Conservation (phyloP, 305 asterid genomes). For the Solanum chacoense region DNA sequence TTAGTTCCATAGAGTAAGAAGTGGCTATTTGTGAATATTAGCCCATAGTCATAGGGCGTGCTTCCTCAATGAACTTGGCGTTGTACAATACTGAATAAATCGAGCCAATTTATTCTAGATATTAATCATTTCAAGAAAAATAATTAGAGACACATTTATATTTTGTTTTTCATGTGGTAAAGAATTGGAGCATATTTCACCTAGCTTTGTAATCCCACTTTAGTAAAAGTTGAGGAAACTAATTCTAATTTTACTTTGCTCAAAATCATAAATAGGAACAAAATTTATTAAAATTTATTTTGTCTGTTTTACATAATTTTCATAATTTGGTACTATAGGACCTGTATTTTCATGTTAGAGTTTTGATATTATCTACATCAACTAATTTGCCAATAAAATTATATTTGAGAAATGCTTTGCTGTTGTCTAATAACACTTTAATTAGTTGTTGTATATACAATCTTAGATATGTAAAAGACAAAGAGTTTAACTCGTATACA, state of each 20-base stretch:
- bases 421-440: background rate
- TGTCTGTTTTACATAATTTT: background rate
- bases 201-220: background rate
- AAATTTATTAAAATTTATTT: background rate
- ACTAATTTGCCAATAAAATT: background rate
- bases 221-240: background rate
- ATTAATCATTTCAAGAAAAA: background rate
- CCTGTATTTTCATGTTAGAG: background rate
- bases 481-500: background rate
- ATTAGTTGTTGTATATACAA: background rate
- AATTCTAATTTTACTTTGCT: background rate
- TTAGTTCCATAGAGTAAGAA: background rate
- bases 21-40: background rate
- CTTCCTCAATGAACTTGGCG: background rate
- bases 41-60: background rate
- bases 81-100: background rate
- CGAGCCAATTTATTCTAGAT: background rate
- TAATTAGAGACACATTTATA: background rate
- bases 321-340: background rate
- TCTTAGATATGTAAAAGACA: background rate
- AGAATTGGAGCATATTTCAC: background rate
- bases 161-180: background rate
- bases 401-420: background rate
- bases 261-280: background rate
- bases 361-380: background rate